Conservation (phyloP, 2,329 filamentous ascomycete species). For the Cephalotrichum gorgonifer region DNA sequence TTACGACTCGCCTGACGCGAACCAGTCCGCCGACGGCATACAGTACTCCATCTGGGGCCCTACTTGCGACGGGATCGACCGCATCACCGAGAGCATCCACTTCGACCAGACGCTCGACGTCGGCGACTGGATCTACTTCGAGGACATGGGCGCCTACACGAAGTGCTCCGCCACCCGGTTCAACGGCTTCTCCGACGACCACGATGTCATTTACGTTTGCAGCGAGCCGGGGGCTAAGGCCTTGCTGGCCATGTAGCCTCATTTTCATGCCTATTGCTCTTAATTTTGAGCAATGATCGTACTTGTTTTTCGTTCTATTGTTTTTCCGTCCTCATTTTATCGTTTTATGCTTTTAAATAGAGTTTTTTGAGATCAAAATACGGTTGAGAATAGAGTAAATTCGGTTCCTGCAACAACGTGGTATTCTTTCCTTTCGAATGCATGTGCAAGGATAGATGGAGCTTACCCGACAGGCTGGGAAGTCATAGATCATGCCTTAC, state of each 20-base stretch:
- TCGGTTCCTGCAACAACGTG: too few species aligned
- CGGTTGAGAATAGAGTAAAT: too few species aligned
- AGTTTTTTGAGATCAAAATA: too few species aligned
- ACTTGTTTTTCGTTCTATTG: not conserved
- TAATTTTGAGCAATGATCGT: too few species aligned
- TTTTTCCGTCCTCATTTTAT: too few species aligned
- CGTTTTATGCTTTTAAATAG: not conserved
- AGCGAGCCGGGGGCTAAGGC: constrained; percentile 82
- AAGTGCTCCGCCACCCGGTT: constrained; percentile 96
- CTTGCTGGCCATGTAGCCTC: constrained; percentile 37
- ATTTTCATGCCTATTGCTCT: not conserved
- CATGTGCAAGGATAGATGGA: too few species aligned
- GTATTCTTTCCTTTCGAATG: too few species aligned
- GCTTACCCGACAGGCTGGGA: too few species aligned
- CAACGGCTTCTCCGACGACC: constrained; percentile 90
- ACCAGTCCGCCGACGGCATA: constrained; percentile 34
- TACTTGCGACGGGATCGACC: constrained; percentile 95
- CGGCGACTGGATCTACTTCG: constrained; percentile 97
- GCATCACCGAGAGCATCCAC: constrained; percentile 72
- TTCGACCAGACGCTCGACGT: constrained; percentile 74
- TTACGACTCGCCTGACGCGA: constrained; percentile 36
- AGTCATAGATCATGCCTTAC: too few species aligned
- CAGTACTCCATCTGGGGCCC: constrained; percentile 98
- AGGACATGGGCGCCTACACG: constrained; percentile 97
- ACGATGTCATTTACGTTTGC: constrained; percentile 89